Evolutionary conservation across 495 filamentous ascomycete species (phyloP).

Genomic region (Aspergillus leporis): DNA sequence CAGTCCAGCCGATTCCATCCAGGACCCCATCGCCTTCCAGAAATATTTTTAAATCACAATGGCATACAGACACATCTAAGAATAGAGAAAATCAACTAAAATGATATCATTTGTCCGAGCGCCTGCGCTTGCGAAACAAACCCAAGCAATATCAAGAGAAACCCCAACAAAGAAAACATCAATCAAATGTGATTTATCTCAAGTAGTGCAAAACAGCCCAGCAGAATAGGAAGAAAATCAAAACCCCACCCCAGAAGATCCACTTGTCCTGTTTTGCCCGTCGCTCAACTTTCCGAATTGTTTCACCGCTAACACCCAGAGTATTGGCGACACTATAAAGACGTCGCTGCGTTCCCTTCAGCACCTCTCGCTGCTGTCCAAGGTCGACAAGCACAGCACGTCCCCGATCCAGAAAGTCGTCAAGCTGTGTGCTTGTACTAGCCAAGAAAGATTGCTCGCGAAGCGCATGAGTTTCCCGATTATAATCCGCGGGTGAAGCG

Average conservation of each 20-base stretch:
- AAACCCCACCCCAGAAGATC: constrained; percentile 89
- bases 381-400: constrained; percentile 87
- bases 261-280: constrained; percentile 94
- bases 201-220: constrained; percentile 85
- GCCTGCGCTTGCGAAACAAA: constrained; percentile 38
- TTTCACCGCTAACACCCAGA: constrained; percentile 89
- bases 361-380: constrained; percentile 84
- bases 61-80: background rate
- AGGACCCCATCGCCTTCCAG: background rate
- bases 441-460: constrained; percentile 86
- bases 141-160: constrained; percentile 14
- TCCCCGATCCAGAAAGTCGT: constrained; percentile 91
- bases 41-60: too few relatives aligned
- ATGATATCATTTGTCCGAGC: constrained; percentile 26
- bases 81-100: constrained; percentile 2
- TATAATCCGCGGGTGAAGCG: constrained; percentile 57
- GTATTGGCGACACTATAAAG: constrained; percentile 94
- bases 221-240: constrained; percentile 90
- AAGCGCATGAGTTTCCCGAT: constrained; percentile 79
- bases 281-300: constrained; percentile 91
- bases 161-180: constrained; percentile 12
- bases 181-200: constrained; percentile 47
- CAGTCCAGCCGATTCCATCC: background rate
- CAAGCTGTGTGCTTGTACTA: constrained; percentile 75
- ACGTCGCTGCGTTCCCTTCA: constrained; percentile 89